These are phyloP conservation scores for Mycena maculata DNA, from an alignment of 768 basidiomycete species.

Conservation along the genomic window DNA sequence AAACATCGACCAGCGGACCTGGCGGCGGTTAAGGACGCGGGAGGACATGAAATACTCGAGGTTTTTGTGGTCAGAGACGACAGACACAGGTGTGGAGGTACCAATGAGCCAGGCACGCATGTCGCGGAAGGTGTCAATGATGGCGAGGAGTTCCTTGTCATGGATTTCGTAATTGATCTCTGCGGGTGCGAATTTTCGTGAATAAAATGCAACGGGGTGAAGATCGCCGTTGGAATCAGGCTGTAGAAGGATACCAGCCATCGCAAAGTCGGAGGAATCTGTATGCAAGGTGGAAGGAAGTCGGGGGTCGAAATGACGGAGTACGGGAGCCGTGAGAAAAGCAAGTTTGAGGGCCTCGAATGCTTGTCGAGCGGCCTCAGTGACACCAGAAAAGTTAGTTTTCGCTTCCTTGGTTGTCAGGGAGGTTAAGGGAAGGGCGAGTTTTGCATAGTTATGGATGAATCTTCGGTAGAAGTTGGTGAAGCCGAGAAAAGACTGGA, in stretches of 20 bases:
- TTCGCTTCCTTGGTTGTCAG: slow-evolving; percentile 23
- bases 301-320: slow-evolving; percentile 46
- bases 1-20: not conserved
- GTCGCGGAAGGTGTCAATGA: slow-evolving; percentile 49
- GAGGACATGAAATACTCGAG: not conserved
- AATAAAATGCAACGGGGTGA: slow-evolving; percentile 35
- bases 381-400: slow-evolving; percentile 19
- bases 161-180: slow-evolving; percentile 64
- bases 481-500: slow-evolving; percentile 53
- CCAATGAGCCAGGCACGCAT: slow-evolving; percentile 19
- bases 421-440: slow-evolving; percentile 36
- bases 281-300: slow-evolving; percentile 41
- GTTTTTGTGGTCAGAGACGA: slow-evolving; percentile 58
- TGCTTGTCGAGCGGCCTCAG: not conserved
- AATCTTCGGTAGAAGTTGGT: slow-evolving; percentile 46
- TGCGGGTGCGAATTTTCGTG: slow-evolving; percentile 38
- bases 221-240: not conserved
- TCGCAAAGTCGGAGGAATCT: slow-evolving; percentile 44
- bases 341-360: slow-evolving; percentile 42
- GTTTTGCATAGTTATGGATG: slow-evolving; percentile 29
- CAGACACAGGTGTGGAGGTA: slow-evolving; percentile 41
- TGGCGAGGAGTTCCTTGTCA: slow-evolving; percentile 62
- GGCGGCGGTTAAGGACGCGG: not conserved
- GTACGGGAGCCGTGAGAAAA: slow-evolving; percentile 35
- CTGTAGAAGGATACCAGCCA: not conserved